Evolutionary conservation across 2,329 filamentous ascomycete genomes (phyloP), one percentile per base, ranked within the genome.

Genomic region (Colletotrichum brevisporum): DNA sequence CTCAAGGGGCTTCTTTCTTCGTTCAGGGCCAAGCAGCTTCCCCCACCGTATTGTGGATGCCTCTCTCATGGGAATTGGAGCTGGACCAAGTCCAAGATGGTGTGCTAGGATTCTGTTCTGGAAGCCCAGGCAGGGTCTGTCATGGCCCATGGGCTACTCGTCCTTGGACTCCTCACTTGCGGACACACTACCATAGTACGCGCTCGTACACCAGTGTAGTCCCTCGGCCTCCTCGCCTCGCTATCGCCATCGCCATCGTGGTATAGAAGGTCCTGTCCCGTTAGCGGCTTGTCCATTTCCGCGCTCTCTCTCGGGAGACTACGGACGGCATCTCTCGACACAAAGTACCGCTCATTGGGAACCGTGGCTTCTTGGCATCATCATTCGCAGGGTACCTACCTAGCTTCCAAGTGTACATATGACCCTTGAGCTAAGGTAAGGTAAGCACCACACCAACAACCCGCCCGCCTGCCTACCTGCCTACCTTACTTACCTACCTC

Each of bases 1-100:
- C 31, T 36, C 58, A 43, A 56, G 52, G 51, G 58, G 58, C 58
- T 58, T 47, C 43, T 53, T 27, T 50, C 10, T 47, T 36, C 31
- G 31, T 36, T 53, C 47, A 58, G 47, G 53, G 41, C 54, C 21
- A 51, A 39, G 50, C 24, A 36, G 31, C 31, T 10, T 36, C 31
- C 41, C 50, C 47, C 15, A 31, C 21, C 10, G 13, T 9, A 21
- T 15, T 60, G 57, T 45, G 63, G 63, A 48, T 68, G 53, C 65
- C 41, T 39, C 60, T 64, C 48, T 60, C 64, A 68, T 58, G 60
- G 60, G 53, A 56, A 24, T n/a, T 65, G 48, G 39, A 45, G 18
- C 53, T 57, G 31, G 24, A 16, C 21, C 31, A 36, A 36, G 8
- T 36, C 45, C 26, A 15, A 48, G 26, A 16, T 52, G 39, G 47